phyloP scores from a whole-genome alignment of 352 stramenopile species.

The Phytophthora megakarya region DNA sequence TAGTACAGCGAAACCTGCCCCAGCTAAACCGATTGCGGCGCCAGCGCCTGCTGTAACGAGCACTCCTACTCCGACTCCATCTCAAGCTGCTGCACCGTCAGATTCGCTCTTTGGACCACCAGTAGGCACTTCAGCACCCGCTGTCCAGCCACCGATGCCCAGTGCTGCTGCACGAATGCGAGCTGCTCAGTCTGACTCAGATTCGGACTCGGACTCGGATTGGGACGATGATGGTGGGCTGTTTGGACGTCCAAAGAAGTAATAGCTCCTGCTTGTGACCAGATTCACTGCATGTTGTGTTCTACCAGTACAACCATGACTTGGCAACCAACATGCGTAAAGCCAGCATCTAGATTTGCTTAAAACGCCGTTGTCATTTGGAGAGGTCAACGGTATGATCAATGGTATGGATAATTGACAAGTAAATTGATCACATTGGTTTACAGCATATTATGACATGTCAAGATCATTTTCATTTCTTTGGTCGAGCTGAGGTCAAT shows the following conservation, averaged over 20 bases:
- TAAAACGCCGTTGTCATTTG: no score
- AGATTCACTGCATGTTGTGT: no score
- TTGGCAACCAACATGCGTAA: no score
- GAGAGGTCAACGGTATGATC: no score
- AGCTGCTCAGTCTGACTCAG: constrained; percentile 45
- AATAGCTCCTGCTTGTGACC: no score
- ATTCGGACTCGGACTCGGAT: constrained; percentile 56
- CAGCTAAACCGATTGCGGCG: constrained; percentile 22
- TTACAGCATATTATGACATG: no score
- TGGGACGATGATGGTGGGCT: constrained; percentile 69
- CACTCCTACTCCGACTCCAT: constrained; percentile 5
- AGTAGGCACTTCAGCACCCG: constrained; percentile 18
- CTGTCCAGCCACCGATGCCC: constrained; percentile 50
- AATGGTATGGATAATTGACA: no score
- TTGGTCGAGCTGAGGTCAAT: no score
- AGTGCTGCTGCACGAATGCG: constrained; percentile 54
- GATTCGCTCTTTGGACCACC: constrained; percentile 35
- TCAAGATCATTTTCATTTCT: no score
- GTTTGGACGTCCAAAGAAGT: constrained; percentile 58
- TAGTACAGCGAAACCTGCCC: constrained; percentile 37
- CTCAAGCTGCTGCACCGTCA: constrained; percentile 16
- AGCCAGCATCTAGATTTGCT: no score
- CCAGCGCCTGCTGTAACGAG: constrained; percentile 16
- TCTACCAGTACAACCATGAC: no score
- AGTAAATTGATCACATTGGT: no score